These are phyloP conservation scores for Rhytidiadelphus loreus DNA, from an alignment of 225 moss, liverwort and hornwort genomes.

Conservation along the genomic window DNA sequence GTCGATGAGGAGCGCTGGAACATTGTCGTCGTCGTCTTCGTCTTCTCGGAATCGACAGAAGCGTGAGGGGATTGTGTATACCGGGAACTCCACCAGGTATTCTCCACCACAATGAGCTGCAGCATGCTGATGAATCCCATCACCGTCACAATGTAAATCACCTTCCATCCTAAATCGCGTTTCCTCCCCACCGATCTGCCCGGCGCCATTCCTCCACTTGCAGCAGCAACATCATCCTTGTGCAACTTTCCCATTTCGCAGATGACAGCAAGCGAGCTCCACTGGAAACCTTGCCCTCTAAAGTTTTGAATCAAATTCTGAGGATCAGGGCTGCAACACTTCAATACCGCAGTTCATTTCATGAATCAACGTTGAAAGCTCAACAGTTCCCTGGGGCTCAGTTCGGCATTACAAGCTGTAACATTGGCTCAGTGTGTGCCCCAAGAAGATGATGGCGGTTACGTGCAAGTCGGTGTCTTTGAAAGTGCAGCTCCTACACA, in stretches of 20 bases:
- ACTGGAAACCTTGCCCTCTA: not conserved
- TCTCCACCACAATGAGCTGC: conserved; percentile 16
- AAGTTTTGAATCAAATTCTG: not conserved
- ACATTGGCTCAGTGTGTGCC: not conserved
- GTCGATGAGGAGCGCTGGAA: not conserved
- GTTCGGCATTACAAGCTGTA: too few relatives aligned
- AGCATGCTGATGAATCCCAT: conserved; percentile 10
- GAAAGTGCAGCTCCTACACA: not conserved
- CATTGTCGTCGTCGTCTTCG: not conserved
- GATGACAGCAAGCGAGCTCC: not conserved
- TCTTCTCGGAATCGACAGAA: not conserved
- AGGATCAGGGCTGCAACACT: not conserved
- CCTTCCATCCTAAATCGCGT: not conserved
- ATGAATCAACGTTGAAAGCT: not conserved
- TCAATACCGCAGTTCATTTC: not conserved
- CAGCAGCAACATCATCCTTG: not conserved
- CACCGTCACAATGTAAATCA: not conserved
- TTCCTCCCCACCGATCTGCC: conserved; percentile 13
- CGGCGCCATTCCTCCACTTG: not conserved
- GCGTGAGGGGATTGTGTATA: not conserved
- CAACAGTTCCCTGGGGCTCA: not conserved
- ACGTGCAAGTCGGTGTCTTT: not conserved
- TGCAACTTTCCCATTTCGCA: conserved; percentile 3
- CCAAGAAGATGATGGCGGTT: conserved; percentile 6
- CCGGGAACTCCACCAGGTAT: not conserved